A percentile compares a stretch with the other conserved stretches of the same genome.
phyloP scores from a whole-genome alignment of 2,329 filamentous ascomycete genomes.

The Drechslerella coelobrocha region DNA sequence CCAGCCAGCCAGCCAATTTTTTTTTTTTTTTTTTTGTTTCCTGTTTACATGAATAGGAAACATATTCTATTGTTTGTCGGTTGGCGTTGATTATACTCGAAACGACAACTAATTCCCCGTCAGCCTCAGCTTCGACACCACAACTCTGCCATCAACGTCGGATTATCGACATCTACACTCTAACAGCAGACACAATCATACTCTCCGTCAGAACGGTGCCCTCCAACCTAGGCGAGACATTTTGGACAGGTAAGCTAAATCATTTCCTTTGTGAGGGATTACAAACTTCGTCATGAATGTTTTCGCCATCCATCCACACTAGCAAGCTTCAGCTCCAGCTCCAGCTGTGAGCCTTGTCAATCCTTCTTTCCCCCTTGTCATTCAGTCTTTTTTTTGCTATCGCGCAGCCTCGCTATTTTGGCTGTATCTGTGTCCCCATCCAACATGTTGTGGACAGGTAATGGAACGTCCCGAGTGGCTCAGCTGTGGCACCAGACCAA shows the following conservation, averaged over 20 bases:
- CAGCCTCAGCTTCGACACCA: not conserved
- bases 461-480: not conserved
- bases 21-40: not conserved
- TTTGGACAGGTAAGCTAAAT: no score
- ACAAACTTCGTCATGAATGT: no score
- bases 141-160: not conserved
- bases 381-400: not conserved
- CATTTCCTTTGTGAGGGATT: no score
- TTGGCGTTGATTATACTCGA: not conserved
- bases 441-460: not conserved
- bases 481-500: not conserved
- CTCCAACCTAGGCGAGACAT: no score
- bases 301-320: no score
- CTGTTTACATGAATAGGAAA: not conserved
- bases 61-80: not conserved
- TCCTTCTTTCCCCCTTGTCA: not conserved
- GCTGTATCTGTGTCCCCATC: not conserved
- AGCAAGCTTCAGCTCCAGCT: conserved; percentile 2
- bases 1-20: conserved; percentile 7
- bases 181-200: not conserved
- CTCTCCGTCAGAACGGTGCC: not conserved
- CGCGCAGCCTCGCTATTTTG: not conserved
- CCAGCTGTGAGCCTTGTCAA: not conserved
- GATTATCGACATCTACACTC: not conserved
- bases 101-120: not conserved